Base-by-base conservation (phyloP, 208 protist species). In the Wallacemonas sp. region DNA sequence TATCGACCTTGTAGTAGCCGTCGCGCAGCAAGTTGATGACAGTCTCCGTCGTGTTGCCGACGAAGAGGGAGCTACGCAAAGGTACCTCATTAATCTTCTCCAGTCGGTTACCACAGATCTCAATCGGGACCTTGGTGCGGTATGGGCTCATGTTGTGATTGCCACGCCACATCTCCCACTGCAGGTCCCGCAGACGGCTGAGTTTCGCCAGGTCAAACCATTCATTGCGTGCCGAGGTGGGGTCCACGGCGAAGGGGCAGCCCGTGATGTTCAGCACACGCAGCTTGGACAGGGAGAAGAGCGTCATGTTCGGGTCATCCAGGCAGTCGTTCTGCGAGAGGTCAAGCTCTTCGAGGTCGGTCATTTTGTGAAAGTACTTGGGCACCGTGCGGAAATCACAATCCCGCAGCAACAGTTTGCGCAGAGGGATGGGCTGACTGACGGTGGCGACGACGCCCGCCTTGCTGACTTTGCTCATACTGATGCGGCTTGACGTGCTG, bases 121-220 rank as follows among this genome's bases (percentile, higher is more conserved):
- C 84, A 36, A 96, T 77, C 0, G 90, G 90, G 4, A 96, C 88
- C 56, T 80, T 83, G 1, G 90, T 96, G 46, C 85, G 72, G 69
- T 96, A 96, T 1, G 87, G 82, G 34, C 72, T 93, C 68, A 89
- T 84, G 66, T 92, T 96, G 70, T 81, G 79, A 36, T 67, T 66
- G 9, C 79, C 86, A 56, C 76, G 79, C 87, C 90, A 96, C 22
- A 85, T 53, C 54, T 93, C 85, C 86, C 86, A 96, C 53, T 86
- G 72, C n/a, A 96, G 66, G n/a, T 86, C 82, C 36, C 72, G 72
- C 53, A 96, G 64, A 19, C 72, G 45, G 28, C 56, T 54, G n/a
- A 96, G 81, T 62, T 91, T 93, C 51, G 77, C 81, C 26, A 96
- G 89, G 39, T 94, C 86, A 54, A 89, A 94, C 90, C 90, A 96